These are phyloP conservation scores for Aurifilum marmelostoma DNA, from an alignment of 2,329 filamentous ascomycete genomes.

Conservation along the genomic window DNA sequence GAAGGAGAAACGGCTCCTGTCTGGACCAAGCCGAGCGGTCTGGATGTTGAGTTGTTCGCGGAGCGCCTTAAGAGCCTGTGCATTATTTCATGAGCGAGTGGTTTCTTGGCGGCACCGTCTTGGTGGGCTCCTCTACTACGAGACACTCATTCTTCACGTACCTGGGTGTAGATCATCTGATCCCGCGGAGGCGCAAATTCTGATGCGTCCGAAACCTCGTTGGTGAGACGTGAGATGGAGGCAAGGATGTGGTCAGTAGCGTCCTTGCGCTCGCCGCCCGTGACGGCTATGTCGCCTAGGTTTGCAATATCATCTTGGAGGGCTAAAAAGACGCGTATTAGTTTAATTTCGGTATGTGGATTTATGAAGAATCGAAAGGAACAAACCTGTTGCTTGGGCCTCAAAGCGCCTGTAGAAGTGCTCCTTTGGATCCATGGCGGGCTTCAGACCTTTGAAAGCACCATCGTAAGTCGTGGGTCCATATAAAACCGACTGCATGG, in stretches of 20 bases:
- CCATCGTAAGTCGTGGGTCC: conserved; percentile 29
- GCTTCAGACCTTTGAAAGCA: conserved; percentile 33
- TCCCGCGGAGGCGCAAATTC: conserved; percentile 87
- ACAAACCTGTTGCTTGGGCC: conserved; percentile 61
- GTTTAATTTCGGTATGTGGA: neutral
- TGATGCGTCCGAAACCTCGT: conserved; percentile 81
- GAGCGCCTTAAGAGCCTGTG: conserved; percentile 75
- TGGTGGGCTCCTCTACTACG: neutral
- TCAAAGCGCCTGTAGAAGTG: conserved; percentile 86
- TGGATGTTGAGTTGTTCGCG: conserved; percentile 77
- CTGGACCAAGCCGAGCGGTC: conserved; percentile 67
- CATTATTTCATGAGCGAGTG: conserved; percentile 19
- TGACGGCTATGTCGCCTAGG: conserved; percentile 63
- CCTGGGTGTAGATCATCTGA: conserved; percentile 81
- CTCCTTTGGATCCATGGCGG: conserved; percentile 64
- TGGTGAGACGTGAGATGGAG: conserved; percentile 78
- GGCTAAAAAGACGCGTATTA: conserved; percentile 49
- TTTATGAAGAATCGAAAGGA: conserved; percentile 12
- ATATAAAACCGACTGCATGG: conserved; percentile 22
- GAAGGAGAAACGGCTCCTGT: conserved; percentile 78
- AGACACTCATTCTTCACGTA: conserved; percentile 41
- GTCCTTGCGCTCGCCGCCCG: conserved; percentile 76
- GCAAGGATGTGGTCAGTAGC: conserved; percentile 80
- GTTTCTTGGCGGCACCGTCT: neutral
- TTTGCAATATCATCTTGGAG: conserved; percentile 76